Evolutionary conservation across 306 rosid genomes (phyloP), one percentile per base, ranked within the genome.

Genomic region (Sesbania bispinosa): DNA sequence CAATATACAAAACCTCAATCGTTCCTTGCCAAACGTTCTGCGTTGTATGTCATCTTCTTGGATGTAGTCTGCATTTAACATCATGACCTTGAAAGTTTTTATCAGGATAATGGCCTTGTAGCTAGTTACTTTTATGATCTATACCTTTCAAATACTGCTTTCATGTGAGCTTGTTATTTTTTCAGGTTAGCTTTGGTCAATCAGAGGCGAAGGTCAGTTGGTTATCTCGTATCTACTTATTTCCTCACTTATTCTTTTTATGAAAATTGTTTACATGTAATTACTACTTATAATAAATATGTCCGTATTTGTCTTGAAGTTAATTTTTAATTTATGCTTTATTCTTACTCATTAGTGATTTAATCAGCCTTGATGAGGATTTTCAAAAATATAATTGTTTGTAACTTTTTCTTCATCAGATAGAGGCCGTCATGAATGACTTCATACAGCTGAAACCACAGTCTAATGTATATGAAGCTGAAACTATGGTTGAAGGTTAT

Each of bases 401-500:
- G 52, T 66, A 50, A 46, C 46, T 30, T 59, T 71, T 79, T 71
- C 74, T 85, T 87, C 67, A n/a, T 78, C 89, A 93, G 98, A 76
- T 93, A 67, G 98, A 93, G 67, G 93, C 96, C 70, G 69, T 93
- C 81, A 90, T 90, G 97, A 89, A 93, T 68, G 97, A 90, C 88
- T 93, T 88, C 86, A 83, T 93, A 80, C 98, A 93, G 86, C 82
- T 93, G 73, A 88, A 83, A 82, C 90, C 97, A 59, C 94, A 85
- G 43, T 85, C 86, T 27, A 86, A 88, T 35, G 94, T 86, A 39
- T 83, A 84, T 57, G 98, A 90, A 85, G 85, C 97, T 69, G 98
- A 94, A 86, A 94, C 98, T 36, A 94, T 94, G 97, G 92, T 90
- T 81, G 97, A 94, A 89, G 98, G 98, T 93, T 70, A 69, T 68